Conservation (phyloP, 2,329 filamentous ascomycete genomes). For the Aspergillus brunneoviolaceus region DNA sequence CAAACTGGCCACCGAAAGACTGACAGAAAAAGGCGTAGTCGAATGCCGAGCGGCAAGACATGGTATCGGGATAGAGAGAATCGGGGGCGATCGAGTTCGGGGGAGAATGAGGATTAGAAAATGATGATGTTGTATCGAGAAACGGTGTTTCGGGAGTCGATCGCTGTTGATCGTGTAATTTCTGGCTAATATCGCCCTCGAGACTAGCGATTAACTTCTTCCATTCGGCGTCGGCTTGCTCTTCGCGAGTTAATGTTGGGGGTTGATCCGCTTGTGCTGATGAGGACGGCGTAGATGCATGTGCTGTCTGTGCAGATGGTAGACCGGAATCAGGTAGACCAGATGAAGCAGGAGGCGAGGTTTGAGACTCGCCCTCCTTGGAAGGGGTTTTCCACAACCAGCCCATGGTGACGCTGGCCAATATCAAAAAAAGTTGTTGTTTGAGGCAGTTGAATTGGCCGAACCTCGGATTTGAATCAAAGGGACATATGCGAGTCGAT, state of each 20-base stretch:
- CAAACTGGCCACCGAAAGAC: slow-evolving; percentile 86
- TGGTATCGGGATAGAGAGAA: slow-evolving; percentile 71
- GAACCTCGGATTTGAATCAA: background rate
- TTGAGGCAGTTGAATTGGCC: background rate
- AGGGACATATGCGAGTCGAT: background rate
- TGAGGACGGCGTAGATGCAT: slow-evolving; percentile 12
- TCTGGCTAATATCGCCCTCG: slow-evolving; percentile 35
- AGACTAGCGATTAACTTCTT: slow-evolving; percentile 53
- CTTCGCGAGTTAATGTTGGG: slow-evolving; percentile 40
- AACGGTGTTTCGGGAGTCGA: slow-evolving; percentile 14
- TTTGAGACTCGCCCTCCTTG: slow-evolving; percentile 27
- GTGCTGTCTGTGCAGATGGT: slow-evolving; percentile 6
- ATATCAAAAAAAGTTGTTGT: background rate
- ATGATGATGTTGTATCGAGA: slow-evolving; percentile 10
- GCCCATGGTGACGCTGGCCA: slow-evolving; percentile 39
- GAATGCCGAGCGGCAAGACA: slow-evolving; percentile 89
- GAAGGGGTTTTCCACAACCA: slow-evolving; percentile 46
- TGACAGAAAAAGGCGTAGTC: slow-evolving; percentile 94
- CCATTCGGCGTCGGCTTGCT: slow-evolving; percentile 56
- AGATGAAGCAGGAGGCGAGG: slow-evolving; percentile 17
- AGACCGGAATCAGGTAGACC: slow-evolving; percentile 7
- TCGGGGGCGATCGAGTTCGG: slow-evolving; percentile 56
- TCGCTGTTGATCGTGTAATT: slow-evolving; percentile 6
- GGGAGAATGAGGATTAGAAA: slow-evolving; percentile 15
- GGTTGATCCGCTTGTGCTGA: slow-evolving; percentile 24